phyloP scores from a whole-genome alignment of 129 eudicot species.

The Rutidosis leptorrhynchoides region DNA sequence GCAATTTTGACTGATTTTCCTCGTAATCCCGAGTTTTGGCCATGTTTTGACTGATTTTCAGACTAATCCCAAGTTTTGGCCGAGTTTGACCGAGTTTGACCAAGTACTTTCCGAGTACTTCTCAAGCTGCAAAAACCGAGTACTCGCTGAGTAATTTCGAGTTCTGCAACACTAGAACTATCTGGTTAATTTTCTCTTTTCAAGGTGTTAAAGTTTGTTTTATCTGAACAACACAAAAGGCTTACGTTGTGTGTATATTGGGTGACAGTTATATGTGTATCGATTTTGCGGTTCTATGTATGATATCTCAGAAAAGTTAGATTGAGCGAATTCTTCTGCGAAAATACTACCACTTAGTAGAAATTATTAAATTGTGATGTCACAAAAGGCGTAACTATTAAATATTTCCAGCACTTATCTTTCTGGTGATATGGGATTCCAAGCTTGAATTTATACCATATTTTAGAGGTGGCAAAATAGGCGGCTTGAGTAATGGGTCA shows the following conservation, averaged over 20 bases:
- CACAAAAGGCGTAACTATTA: too few species aligned
- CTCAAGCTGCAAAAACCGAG: too few species aligned
- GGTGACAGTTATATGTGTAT: conserved; percentile 66
- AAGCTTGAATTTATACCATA: background rate
- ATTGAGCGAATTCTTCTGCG: conserved; percentile 89
- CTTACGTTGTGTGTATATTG: conserved; percentile 74
- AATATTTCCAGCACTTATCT: conserved; percentile 89
- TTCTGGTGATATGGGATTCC: conserved; percentile 54
- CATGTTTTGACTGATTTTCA: too few species aligned
- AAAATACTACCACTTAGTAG: conserved; percentile 90
- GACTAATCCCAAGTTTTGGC: too few species aligned
- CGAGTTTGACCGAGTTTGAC: too few species aligned
- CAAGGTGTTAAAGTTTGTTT: conserved; percentile 75
- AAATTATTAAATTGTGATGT: conserved; percentile 77
- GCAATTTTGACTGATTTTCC: too few species aligned
- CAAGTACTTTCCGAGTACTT: too few species aligned
- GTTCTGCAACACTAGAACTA: too few species aligned
- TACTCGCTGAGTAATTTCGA: too few species aligned
- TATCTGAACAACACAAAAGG: conserved; percentile 91
- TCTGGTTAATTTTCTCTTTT: conserved; percentile 8
- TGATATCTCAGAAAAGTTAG: conserved; percentile 91
- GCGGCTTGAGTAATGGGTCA: background rate
- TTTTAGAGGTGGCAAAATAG: conserved; percentile 8
- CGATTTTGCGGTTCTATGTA: too few species aligned
- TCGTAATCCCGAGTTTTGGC: too few species aligned